These are phyloP conservation scores for Knoxdaviesia capensis DNA, from an alignment of 2,329 filamentous ascomycete genomes.

Conservation along the genomic window DNA sequence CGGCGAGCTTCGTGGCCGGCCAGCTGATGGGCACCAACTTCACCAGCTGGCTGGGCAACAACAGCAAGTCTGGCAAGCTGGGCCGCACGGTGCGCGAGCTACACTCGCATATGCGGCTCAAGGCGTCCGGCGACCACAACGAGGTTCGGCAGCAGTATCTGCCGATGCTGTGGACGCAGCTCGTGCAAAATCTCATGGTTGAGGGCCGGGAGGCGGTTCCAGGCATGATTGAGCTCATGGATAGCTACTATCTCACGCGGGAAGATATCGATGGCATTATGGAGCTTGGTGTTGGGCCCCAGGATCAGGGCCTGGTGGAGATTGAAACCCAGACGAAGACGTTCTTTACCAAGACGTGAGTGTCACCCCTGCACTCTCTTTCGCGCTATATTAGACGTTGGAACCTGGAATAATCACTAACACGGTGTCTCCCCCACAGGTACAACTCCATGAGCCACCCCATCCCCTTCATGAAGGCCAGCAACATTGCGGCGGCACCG, in stretches of 20 bases:
- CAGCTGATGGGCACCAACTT: conserved; percentile 58
- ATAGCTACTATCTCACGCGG: conserved; percentile 83
- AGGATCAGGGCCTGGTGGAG: conserved; percentile 53
- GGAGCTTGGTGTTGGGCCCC: conserved; percentile 75
- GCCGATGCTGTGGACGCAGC: conserved; percentile 65
- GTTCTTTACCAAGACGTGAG: conserved; percentile 73
- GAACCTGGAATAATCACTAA: conserved; percentile 1
- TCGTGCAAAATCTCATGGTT: conserved; percentile 51
- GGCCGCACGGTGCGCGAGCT: conserved; percentile 76
- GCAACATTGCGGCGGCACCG: conserved; percentile 49
- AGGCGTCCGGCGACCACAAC: conserved; percentile 74
- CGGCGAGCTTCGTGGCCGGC: conserved; percentile 71
- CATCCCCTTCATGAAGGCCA: conserved; percentile 90
- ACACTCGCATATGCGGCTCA: conserved; percentile 89
- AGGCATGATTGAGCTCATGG: conserved; percentile 85
- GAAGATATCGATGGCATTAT: conserved; percentile 89
- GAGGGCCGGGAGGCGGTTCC: conserved; percentile 69
- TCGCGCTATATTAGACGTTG: background rate
- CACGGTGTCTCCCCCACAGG: conserved; percentile 18
- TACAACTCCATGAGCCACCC: conserved; percentile 80
- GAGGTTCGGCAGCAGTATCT: conserved; percentile 91
- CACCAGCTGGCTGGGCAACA: conserved; percentile 85
- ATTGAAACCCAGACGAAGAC: conserved; percentile 76
- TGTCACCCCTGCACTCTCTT: conserved; percentile 8
- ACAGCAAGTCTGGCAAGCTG: conserved; percentile 68